Conservation (phyloP, 257 asterid species). For the Solanum ahanhuiri region DNA sequence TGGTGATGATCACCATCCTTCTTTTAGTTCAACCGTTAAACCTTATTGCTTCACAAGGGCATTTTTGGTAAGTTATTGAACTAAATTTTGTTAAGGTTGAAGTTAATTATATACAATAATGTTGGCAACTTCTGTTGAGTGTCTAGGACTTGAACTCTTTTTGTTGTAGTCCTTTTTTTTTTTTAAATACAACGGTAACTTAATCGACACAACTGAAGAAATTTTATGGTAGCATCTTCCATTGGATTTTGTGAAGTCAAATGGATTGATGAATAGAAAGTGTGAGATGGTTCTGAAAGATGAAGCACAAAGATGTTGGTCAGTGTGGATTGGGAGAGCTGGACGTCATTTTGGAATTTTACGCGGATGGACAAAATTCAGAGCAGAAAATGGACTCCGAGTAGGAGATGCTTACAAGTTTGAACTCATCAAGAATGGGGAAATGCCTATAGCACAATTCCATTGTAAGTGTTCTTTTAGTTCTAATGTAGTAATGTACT, state of each 20-base stretch:
- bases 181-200: background rate
- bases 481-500: background rate
- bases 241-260: background rate
- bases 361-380: background rate
- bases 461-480: background rate
- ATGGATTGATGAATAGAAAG: background rate
- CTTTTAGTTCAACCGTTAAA: background rate
- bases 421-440: constrained; percentile 9
- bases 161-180: background rate
- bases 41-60: background rate
- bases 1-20: background rate
- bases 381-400: background rate
- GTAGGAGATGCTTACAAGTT: constrained; percentile 14
- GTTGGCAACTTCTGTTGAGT: background rate
- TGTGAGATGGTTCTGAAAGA: background rate
- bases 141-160: background rate
- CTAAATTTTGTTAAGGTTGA: background rate
- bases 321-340: background rate
- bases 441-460: background rate
- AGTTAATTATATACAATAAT: background rate
- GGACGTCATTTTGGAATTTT: background rate
- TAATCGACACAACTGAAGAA: background rate
- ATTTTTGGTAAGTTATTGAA: background rate
- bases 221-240: background rate
- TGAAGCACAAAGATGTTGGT: constrained; percentile 1